These are phyloP conservation scores for Medicago ruthenica DNA, from an alignment of 306 rosid genomes.

Conservation along the genomic window DNA sequence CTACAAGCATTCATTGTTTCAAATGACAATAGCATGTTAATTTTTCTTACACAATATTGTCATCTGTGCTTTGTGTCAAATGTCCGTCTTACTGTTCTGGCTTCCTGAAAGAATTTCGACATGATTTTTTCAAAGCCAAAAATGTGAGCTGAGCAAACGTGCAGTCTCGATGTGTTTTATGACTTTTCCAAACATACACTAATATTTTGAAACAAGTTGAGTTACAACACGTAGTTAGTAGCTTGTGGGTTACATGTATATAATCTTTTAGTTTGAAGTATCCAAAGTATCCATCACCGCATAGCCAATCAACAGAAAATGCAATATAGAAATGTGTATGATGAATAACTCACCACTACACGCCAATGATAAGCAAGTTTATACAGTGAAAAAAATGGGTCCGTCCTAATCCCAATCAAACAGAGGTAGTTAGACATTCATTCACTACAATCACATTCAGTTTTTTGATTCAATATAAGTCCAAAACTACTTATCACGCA, in stretches of 20 bases:
- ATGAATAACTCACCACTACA: background rate
- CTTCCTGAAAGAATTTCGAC: background rate
- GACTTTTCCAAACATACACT: background rate
- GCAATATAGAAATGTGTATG: background rate
- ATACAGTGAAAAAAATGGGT: slow-evolving; percentile 21
- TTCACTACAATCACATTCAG: slow-evolving; percentile 48
- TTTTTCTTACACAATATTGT: background rate
- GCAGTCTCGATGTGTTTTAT: background rate
- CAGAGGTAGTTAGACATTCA: slow-evolving; percentile 33
- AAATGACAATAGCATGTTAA: background rate
- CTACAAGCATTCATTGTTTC: background rate
- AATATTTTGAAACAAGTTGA: background rate
- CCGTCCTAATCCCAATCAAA: slow-evolving; percentile 23
- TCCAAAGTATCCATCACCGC: background rate
- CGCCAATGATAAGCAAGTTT: slow-evolving; percentile 25
- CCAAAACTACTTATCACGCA: slow-evolving; percentile 60
- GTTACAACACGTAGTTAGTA: background rate
- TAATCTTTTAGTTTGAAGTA: background rate
- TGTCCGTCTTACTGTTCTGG: background rate
- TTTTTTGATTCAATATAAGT: slow-evolving; percentile 40
- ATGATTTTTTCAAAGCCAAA: background rate
- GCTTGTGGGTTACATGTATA: background rate
- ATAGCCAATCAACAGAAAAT: background rate
- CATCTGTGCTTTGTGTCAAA: background rate
- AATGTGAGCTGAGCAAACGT: background rate